Percentiles rank a stretch among this genome's conserved stretches.
phyloP scores from a whole-genome alignment of 1,284 basidiomycete species.

The Entoloma clypeatum region DNA sequence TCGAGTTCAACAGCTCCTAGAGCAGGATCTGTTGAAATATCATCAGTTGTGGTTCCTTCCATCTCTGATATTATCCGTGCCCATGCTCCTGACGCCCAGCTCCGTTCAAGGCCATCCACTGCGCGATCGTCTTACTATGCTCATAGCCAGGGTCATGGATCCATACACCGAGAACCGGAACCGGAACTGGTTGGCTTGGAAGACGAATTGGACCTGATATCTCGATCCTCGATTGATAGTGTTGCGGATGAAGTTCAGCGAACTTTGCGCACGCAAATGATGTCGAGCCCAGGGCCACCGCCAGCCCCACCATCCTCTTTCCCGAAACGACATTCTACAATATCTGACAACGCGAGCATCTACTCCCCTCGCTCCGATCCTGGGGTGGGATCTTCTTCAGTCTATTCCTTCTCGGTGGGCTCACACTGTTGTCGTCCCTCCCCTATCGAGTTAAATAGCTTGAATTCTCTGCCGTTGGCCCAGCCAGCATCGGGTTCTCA shows the following conservation, averaged over 20 bases:
- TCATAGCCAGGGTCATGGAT: constrained; percentile 44
- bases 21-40: constrained; percentile 26
- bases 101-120: constrained; percentile 40
- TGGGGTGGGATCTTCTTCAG: constrained; percentile 38
- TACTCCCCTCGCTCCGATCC: constrained; percentile 53
- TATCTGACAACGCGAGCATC: constrained; percentile 47
- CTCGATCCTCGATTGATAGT: constrained; percentile 79
- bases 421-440: constrained; percentile 43
- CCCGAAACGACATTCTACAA: constrained; percentile 41
- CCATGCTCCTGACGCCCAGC: constrained; percentile 55
- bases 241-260: constrained; percentile 75
- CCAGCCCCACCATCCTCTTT: constrained; percentile 46
- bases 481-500: constrained; percentile 54
- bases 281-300: constrained; percentile 34
- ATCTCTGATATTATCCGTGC: constrained; percentile 81
- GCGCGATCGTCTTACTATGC: constrained; percentile 43
- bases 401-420: constrained; percentile 43
- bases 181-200: constrained; percentile 44
- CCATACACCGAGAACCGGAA: constrained; percentile 49
- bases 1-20: constrained; percentile 15
- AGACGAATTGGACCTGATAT: constrained; percentile 60
- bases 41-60: constrained; percentile 56
- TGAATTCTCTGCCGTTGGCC: constrained; percentile 41
- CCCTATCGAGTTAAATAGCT: constrained; percentile 41
- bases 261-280: constrained; percentile 58